Evolutionary conservation across 495 filamentous ascomycete species (phyloP).

Genomic region (Aspergillus biplanus): DNA sequence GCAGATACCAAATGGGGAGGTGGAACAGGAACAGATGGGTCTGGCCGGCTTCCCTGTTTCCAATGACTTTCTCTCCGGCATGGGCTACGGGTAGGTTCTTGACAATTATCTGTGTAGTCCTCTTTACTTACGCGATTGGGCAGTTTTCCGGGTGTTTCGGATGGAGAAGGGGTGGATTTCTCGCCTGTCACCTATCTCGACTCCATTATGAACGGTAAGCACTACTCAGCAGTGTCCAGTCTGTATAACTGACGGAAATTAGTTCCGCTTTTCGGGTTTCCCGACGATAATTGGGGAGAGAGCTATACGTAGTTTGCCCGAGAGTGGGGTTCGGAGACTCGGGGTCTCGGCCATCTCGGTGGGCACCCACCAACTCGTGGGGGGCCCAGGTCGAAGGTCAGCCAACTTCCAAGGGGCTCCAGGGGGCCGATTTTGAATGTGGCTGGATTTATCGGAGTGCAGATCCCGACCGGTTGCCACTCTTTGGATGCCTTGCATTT

Average conservation of each 20-base stretch:
- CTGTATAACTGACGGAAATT: background rate
- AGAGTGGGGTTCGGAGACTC: slow-evolving; percentile 12
- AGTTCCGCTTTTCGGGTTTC: slow-evolving; percentile 39
- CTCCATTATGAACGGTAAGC: slow-evolving; percentile 43
- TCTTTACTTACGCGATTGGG: background rate
- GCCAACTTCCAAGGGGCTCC: too few relatives aligned
- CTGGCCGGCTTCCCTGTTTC: slow-evolving; percentile 7
- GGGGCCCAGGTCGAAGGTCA: background rate
- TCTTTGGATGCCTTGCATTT: too few relatives aligned
- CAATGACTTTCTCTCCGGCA: slow-evolving; percentile 9
- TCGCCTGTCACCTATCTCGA: slow-evolving; percentile 41
- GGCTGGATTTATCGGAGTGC: too few relatives aligned
- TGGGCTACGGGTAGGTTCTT: slow-evolving; percentile 20
- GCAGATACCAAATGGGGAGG: slow-evolving; percentile 5
- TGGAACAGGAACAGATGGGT: background rate
- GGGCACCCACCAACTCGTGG: background rate
- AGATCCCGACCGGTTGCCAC: too few relatives aligned
- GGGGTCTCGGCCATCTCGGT: slow-evolving; percentile 21
- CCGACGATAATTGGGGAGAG: slow-evolving; percentile 20
- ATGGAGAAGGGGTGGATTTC: slow-evolving; percentile 23
- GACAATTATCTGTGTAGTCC: background rate
- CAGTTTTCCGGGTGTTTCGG: slow-evolving; percentile 7
- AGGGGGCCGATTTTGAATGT: too few relatives aligned
- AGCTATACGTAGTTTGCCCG: background rate
- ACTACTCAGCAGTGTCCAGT: background rate